phyloP scores from a whole-genome alignment of 345 rosid species.

The Linum usitatissimum region DNA sequence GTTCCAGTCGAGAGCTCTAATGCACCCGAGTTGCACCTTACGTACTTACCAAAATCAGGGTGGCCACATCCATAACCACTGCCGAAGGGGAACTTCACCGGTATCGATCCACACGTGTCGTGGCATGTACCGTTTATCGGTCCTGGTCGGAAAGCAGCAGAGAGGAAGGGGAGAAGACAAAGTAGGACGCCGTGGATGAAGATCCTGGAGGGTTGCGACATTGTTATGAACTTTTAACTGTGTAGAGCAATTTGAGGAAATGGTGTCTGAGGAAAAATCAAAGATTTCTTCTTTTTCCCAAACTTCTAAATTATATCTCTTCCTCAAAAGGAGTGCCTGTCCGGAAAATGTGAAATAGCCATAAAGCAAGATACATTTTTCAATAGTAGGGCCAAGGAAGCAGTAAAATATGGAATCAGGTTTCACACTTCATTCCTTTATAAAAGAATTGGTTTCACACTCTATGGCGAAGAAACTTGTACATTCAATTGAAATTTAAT shows the following conservation, averaged over 20 bases:
- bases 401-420: background rate
- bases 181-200: constrained; percentile 20
- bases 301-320: constrained; percentile 10
- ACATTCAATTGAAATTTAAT: too few species aligned
- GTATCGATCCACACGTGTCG: constrained; percentile 36
- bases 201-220: constrained; percentile 27
- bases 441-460: too few species aligned
- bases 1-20: constrained; percentile 47
- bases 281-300: background rate
- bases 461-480: too few species aligned
- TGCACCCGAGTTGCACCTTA: constrained; percentile 34
- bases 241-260: background rate
- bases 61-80: constrained; percentile 47
- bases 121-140: constrained; percentile 28
- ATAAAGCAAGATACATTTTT: constrained; percentile 24
- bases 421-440: too few species aligned
- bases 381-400: background rate
- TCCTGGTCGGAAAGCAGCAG: constrained; percentile 17
- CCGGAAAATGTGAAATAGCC: constrained; percentile 26
- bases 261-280: background rate
- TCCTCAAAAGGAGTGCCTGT: constrained; percentile 38
- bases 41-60: constrained; percentile 39
- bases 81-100: constrained; percentile 45
- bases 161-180: constrained; percentile 10
- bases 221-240: constrained; percentile 2